Evolutionary conservation across 1,139 yeast genomes (phyloP), one percentile per base, ranked within the genome.

Genomic region (Debaryomyces sp.): DNA sequence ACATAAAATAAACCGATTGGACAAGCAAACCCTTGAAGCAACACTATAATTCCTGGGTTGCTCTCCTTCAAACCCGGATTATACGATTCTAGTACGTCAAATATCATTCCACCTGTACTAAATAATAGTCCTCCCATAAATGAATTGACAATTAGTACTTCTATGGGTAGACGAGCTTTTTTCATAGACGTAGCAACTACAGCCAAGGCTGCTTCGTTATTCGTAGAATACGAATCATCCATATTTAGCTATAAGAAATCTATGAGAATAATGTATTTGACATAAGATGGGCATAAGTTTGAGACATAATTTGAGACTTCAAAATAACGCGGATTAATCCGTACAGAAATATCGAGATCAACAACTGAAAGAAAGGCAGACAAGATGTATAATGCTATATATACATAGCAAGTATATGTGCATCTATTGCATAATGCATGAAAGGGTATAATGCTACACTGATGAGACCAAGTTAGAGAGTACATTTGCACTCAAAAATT

Each of bases 101-200:
- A 81, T 21, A 88, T 71, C 88, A 88, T 83, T 0, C 94, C 90
- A 9, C 96, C 96, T 1, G 84, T 70, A 26, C 86, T 67, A 63
- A 89, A 87, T 10, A 88, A 63, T 1, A 86, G 59, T 0, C 92
- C 96, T 2, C 92, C 96, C 54, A 86, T 66, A 9, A 87, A 62
- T 1, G 91, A 81, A 61, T 87, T 87, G 29, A 87, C 60, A 0
- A 82, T 55, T 26, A 87, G 63, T 1, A 84, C 75, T 50, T 83
- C 85, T 5, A 83, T 54, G 50, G 82, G 75, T 22, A 86, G 75
- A 60, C 95, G 75, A 2, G 92, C 80, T 60, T 87, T 87, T 62
- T 87, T 87, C 94, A 87, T 87, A 2, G 89, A 77, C 0, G 94
- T 87, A 6, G 95, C 95, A 29, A 87, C 91, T 44, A 86, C 86